Conservation (phyloP, 352 stramenopile genomes). For the Globisporangium barbulae region DNA sequence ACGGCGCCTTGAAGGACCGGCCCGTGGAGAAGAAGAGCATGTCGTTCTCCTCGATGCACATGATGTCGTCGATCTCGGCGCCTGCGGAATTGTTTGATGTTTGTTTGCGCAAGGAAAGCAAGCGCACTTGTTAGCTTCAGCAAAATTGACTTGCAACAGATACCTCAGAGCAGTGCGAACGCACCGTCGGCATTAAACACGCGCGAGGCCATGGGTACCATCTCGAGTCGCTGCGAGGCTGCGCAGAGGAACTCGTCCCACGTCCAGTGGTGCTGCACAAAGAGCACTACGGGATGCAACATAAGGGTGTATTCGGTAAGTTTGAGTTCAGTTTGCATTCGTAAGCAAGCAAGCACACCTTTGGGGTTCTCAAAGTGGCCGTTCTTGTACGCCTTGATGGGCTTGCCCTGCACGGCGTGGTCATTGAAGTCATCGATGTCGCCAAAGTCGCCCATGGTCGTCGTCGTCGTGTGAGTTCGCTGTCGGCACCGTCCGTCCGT, state of each 20-base stretch:
- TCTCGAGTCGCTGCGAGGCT: constrained; percentile 74
- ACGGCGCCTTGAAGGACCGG: constrained; percentile 71
- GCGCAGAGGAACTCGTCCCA: constrained; percentile 86
- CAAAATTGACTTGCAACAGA: not conserved
- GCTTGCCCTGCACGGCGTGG: constrained; percentile 71
- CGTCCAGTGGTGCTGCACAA: constrained; percentile 84
- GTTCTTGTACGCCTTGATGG: constrained; percentile 79
- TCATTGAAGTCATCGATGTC: constrained; percentile 82
- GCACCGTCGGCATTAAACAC: constrained; percentile 83
- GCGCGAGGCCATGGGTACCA: constrained; percentile 75
- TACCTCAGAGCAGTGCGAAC: not conserved
- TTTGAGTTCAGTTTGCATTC: too few relatives aligned
- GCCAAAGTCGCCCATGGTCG: constrained; percentile 64
- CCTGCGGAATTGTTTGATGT: constrained; percentile 21
- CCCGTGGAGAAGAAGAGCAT: constrained; percentile 88
- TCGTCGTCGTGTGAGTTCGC: not conserved
- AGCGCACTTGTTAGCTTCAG: not conserved
- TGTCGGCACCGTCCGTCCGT: not conserved
- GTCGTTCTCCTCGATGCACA: constrained; percentile 90
- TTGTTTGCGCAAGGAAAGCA: not conserved
- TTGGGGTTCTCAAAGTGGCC: constrained; percentile 77
- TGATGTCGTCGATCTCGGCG: constrained; percentile 86
- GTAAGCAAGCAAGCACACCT: constrained; percentile 23
- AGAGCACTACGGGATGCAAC: constrained; percentile 34
- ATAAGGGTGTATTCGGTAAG: not conserved